Percentiles rank a stretch among this genome's conserved stretches.
Conservation (phyloP, 257 asterid genomes). For the Solanum boliviense region DNA sequence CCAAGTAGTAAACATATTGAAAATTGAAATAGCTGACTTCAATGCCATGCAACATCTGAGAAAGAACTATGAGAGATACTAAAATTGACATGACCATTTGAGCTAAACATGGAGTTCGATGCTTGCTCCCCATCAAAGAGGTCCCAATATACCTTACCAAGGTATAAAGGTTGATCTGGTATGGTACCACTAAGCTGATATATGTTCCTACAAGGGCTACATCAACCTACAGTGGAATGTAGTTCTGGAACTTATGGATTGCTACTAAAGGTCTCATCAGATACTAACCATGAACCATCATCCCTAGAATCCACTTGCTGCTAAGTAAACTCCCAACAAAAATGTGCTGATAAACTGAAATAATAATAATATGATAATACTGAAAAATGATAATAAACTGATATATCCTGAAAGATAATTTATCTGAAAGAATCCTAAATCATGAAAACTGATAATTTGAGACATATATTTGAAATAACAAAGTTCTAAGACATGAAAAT, state of each 20-base stretch:
- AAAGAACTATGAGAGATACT: not conserved
- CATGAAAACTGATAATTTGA: too few species aligned
- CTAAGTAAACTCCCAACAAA: too few species aligned
- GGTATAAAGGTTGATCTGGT: too few species aligned
- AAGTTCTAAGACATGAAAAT: too few species aligned
- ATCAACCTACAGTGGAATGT: too few species aligned
- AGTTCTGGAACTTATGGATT: not conserved
- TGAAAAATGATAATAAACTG: too few species aligned
- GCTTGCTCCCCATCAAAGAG: not conserved
- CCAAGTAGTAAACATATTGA: not conserved
- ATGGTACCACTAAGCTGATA: not conserved
- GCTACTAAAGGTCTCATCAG: not conserved
- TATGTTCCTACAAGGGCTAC: not conserved
- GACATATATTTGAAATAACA: too few species aligned
- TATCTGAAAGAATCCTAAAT: too few species aligned
- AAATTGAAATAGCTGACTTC: not conserved
- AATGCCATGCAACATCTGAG: not conserved
- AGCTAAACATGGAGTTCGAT: not conserved
- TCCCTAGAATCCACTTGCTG: not conserved
- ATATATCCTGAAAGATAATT: too few species aligned
- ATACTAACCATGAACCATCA: not conserved
- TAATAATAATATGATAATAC: too few species aligned
- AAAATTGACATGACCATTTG: not conserved
- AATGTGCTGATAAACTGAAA: too few species aligned
- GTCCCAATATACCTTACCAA: not conserved